Evolutionary conservation across 2,329 filamentous ascomycete species (phyloP).

Genomic region (Teratosphaeriaceae sp.): DNA sequence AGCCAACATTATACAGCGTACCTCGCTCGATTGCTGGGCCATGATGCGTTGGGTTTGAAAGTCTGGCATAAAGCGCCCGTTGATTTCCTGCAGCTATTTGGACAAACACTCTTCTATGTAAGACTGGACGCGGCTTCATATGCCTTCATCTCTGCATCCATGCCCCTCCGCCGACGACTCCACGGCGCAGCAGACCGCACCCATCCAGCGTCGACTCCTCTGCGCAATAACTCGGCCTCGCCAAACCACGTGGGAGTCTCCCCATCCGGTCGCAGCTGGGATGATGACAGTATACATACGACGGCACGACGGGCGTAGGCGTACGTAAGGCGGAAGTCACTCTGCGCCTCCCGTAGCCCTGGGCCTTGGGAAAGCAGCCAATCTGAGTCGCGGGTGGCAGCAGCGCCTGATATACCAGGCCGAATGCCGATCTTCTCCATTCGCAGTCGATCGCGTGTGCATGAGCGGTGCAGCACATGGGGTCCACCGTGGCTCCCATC

Average conservation of each 20-base stretch:
- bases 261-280: not conserved
- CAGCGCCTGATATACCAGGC: not conserved
- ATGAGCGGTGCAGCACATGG: not conserved
- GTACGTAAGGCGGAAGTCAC: not conserved
- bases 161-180: no score
- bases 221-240: slow-evolving; percentile 6
- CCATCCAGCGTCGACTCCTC: not conserved
- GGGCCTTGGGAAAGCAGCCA: not conserved
- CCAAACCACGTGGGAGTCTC: slow-evolving; percentile 7
- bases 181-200: not conserved
- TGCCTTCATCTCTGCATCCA: not conserved
- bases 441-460: not conserved
- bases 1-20: no score
- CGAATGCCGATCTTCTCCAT: not conserved
- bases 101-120: no score
- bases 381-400: not conserved
- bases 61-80: no score
- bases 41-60: no score
- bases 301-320: not conserved
- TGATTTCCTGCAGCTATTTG: no score
- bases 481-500: no score
- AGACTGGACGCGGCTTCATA: not conserved
- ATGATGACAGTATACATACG: not conserved
- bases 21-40: no score
- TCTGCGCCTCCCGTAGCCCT: not conserved